Base-by-base conservation (phyloP, 2,329 filamentous ascomycete species). In the Penicillium freii region DNA sequence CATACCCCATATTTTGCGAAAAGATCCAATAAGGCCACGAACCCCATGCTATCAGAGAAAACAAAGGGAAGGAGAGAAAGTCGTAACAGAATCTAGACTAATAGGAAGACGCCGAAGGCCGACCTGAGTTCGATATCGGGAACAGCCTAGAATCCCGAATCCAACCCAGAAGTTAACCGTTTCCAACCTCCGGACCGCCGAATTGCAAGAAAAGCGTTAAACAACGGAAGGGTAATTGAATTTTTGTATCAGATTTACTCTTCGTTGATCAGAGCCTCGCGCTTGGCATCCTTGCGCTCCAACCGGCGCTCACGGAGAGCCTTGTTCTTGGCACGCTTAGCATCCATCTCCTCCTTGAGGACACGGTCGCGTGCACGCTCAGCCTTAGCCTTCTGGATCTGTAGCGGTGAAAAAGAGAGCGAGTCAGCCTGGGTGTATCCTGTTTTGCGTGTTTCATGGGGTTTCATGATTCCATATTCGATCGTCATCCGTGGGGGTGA, bases 311-410 rank as follows among this genome's bases (percentile, higher is more conserved):
- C 94, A 83, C 94, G 92, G 75, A 94, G 94, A 78, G 94, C 94
- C 92, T 97, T 97, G 88, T 92, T 97, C 92, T 96, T 97, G 80
- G 92, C 91, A 84, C 94, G 92, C 89, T 96, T 97, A 85, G 90
- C 91, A 80, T 97, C 94, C 94, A 99, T 99, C 86, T 97, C 92
- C 80, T 97, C 92, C 89, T 96, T 93, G 81, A 99, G 87, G 76
- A 87, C 82, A 82, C 87, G 87, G 89, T 97, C 94, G 81, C 94
- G 94, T 69, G 87, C 86, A 86, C 96, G 95, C 91, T 99, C 94
- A 74, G 94, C 94, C 91, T 99, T 99, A 84, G 94, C 94, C 83
- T 92, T 95, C 90, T 99, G 94, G 80, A 99, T 97, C 94, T 99
- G 75, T 73, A 62, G 50, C 61, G 52, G 44, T 54, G 45, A 59